Base-by-base conservation (phyloP, 1,284 basidiomycete species). In the Puccinia polysora region DNA sequence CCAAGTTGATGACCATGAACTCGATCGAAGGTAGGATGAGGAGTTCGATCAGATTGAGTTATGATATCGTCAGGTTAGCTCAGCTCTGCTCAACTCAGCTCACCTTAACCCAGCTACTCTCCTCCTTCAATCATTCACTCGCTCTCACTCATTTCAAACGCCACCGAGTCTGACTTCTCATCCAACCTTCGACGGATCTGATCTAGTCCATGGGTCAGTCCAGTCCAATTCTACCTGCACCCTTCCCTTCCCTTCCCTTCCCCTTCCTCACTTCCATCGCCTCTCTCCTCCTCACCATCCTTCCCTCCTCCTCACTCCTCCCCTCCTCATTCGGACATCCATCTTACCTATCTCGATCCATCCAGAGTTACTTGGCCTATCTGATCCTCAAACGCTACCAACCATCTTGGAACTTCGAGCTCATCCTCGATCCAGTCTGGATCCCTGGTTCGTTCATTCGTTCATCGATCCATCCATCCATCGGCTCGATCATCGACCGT, bases 301-400 rank as follows among this genome's bases (percentile, higher is more conserved):
- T 1, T 30, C 28, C 34, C 23, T 18, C 10, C 20, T 32, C 2
- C 12, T 1, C 2, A 5, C 25, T 14, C 5, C 10, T 28, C 4
- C 1, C 30, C 43, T 23, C 63, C 38, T 30, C 34, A 49, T 32
- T 15, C 30, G 32, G n/a, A 34, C 36, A 23, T 6, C 18, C 5
- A 23, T 14, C 18, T 32, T 4, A 6, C 25, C 14, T 64, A 12
- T 43, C 25, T 45, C 32, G 38, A 45, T 36, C 32, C 23, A 40
- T 12, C 5, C 18, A 69, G 65, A 56, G 52, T 36, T 69, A 69
- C 43, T 69, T 69, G 5, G 65, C 65, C 38, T 69, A 69, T 47
- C 40, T 32, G 18, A 30, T 69, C 43, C 25, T 69, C 20, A 69
- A 69, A 28, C 52, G 65, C 7, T 69, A 69, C 43, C 55, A 55